phyloP scores from a whole-genome alignment of 805 yeast genomes.

The Pichia paraexigua region DNA sequence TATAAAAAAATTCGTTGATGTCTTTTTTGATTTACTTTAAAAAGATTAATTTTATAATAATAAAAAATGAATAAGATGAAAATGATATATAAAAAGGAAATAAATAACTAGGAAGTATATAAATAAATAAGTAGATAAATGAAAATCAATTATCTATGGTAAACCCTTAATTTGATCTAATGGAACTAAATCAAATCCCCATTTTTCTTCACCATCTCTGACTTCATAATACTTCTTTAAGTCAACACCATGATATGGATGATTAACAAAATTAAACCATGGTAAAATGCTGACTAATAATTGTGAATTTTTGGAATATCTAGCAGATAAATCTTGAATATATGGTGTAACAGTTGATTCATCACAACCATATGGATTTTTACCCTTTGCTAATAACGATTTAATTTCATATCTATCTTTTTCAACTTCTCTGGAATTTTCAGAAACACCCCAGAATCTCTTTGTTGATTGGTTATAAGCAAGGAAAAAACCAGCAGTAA shows the following conservation, averaged over 20 bases:
- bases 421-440: constrained; percentile 61
- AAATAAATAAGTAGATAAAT: constrained; percentile 3
- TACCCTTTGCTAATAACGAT: constrained; percentile 52
- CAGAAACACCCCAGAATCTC: constrained; percentile 73
- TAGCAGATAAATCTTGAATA: constrained; percentile 65
- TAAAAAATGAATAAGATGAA: not conserved
- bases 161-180: constrained; percentile 38
- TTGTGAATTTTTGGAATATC: constrained; percentile 70
- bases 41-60: not conserved
- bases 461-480: constrained; percentile 61
- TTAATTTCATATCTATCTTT: constrained; percentile 72
- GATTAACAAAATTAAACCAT: constrained; percentile 75
- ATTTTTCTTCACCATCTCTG: constrained; percentile 50
- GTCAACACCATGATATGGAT: constrained; percentile 77
- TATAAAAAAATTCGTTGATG: not conserved
- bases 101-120: not conserved
- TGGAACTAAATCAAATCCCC: constrained; percentile 47
- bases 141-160: constrained; percentile 4
- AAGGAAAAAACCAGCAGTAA: constrained; percentile 63
- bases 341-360: constrained; percentile 54
- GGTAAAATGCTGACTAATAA: constrained; percentile 56
- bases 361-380: constrained; percentile 54
- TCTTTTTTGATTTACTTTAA: not conserved
- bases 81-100: not conserved
- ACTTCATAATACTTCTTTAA: constrained; percentile 49